These are phyloP conservation scores for Pichia sp. DNA, from an alignment of 1,139 yeast genomes.

Conservation along the genomic window DNA sequence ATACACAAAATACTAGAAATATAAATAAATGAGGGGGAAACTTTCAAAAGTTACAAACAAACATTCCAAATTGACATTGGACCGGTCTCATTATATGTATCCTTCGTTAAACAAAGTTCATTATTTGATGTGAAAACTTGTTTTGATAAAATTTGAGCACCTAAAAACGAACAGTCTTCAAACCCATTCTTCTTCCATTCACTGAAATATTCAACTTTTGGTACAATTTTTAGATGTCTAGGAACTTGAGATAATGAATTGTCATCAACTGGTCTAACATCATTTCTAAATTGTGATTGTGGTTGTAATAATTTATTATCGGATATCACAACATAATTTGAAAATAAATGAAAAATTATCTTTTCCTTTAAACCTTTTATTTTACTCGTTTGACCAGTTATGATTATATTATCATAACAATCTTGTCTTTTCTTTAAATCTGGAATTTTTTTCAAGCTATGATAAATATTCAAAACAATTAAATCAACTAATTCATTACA, in stretches of 20 bases:
- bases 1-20: background rate
- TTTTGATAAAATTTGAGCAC: constrained; percentile 83
- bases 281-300: constrained; percentile 26
- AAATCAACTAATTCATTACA: constrained; percentile 49
- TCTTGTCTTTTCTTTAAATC: constrained; percentile 73
- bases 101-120: constrained; percentile 65
- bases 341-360: constrained; percentile 47
- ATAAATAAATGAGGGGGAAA: background rate
- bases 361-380: constrained; percentile 76
- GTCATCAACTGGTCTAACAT: constrained; percentile 24
- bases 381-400: constrained; percentile 70
- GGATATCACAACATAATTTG: constrained; percentile 47
- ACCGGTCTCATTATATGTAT: constrained; percentile 72
- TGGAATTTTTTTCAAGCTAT: constrained; percentile 48
- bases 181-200: constrained; percentile 86
- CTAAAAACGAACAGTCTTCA: constrained; percentile 72
- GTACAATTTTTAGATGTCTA: constrained; percentile 57
- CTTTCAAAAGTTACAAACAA: constrained; percentile 15
- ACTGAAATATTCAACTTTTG: constrained; percentile 86
- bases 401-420: constrained; percentile 76
- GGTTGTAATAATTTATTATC: constrained; percentile 26
- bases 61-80: constrained; percentile 59
- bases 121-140: constrained; percentile 61
- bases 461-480: constrained; percentile 51
- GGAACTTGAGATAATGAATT: constrained; percentile 57